These are phyloP conservation scores for Elsinoe australis DNA, from an alignment of 2,329 filamentous ascomycete genomes.

Conservation along the genomic window DNA sequence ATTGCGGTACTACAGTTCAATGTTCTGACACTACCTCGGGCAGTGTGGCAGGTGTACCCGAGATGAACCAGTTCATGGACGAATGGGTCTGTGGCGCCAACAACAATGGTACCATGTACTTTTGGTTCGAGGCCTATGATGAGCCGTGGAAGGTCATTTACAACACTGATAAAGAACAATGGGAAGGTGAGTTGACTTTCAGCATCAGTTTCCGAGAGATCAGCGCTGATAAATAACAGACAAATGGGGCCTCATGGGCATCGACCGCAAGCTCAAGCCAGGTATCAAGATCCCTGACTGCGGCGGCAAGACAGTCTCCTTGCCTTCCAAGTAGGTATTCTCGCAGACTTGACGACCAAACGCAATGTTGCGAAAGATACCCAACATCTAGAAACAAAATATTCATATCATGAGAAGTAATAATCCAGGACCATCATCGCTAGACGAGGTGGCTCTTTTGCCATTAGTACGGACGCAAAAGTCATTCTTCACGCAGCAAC, in stretches of 20 bases:
- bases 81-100: conserved; percentile 77
- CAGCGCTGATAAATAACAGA: conserved; percentile 66
- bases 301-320: conserved; percentile 54
- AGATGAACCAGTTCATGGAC: conserved; percentile 80
- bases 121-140: conserved; percentile 95
- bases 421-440: conserved; percentile 9
- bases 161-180: conserved; percentile 13
- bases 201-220: conserved; percentile 23
- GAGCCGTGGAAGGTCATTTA: conserved; percentile 77
- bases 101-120: conserved; percentile 79
- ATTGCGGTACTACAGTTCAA: conserved; percentile 53
- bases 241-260: conserved; percentile 88
- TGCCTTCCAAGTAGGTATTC: not conserved
- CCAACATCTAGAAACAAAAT: not conserved
- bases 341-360: too few relatives aligned
- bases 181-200: conserved; percentile 17
- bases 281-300: conserved; percentile 85
- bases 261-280: conserved; percentile 71
- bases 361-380: not conserved
- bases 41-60: conserved; percentile 67
- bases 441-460: not conserved
- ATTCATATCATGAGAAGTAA: conserved; percentile 11
- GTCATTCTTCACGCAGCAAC: conserved; percentile 1
- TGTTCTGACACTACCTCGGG: conserved; percentile 54
- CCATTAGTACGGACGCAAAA: not conserved